Base-by-base conservation (phyloP, 1,284 basidiomycete species). In the Phlebopus sp. region DNA sequence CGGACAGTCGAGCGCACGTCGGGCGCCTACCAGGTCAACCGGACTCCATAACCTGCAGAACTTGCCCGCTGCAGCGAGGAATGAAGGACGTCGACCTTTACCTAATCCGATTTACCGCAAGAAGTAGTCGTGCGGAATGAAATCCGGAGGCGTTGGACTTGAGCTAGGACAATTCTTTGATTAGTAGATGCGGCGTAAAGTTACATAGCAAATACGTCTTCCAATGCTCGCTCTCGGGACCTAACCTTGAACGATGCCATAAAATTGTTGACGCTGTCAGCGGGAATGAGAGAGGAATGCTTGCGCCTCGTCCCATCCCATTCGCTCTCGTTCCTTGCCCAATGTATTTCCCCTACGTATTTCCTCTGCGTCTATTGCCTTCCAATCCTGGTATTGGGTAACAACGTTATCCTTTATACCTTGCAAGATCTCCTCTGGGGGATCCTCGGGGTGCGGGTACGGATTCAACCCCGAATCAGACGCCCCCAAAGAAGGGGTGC, bases 321-420 rank as follows among this genome's bases (percentile, higher is more conserved):
- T 84, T 53, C 91, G 76, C 69, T 93, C 91, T 41, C 89, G 73
- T 64, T 88, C 84, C 68, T 93, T 93, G 2, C 82, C 84, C 19
- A 69, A 49, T 34, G 58, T 61, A 49, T 72, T 62, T 0, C 90
- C 90, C 41, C 79, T 68, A 50, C 72, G 67, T 23, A 77, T 59
- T 64, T 93, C 90, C 60, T 86, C 86, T 14, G 66, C 72, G 59
- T 90, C 78, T 13, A 92, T 69, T 47, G 55, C 60, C 64, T 76
- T 80, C 91, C 90, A 93, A 53, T 84, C 81, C 13, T 68, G 66
- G 56, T 90, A 92, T 37, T 70, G 68, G 10, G 78, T 76, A 4
- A 91, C 76, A 10, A 58, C 37, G 2, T 75, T 71, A 9, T 69
- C 67, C 42, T 58, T 60, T 48, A 84, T 60, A n/a, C 79, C 88